Conservation (phyloP, 2,329 filamentous ascomycete species). For the Sporothrix pallida region DNA sequence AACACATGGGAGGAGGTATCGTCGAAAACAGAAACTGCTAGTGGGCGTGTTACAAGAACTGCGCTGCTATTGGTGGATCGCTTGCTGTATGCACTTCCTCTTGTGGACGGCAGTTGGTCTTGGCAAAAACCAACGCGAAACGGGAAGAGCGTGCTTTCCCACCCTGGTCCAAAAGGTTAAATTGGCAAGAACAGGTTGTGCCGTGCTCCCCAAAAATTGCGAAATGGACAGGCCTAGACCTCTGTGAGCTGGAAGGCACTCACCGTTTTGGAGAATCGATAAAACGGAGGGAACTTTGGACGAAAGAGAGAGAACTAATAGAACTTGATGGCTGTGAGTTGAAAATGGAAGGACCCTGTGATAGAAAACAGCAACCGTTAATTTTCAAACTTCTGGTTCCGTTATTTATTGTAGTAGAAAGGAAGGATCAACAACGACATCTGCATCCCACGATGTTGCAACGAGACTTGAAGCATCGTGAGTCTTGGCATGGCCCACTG, state of each 20-base stretch:
- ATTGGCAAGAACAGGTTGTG: background rate
- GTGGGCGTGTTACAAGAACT: slow-evolving; percentile 20
- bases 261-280: background rate
- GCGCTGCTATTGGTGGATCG: slow-evolving; percentile 2
- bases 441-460: background rate
- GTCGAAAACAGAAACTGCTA: background rate
- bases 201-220: background rate
- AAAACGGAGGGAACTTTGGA: background rate
- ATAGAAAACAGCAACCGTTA: too few relatives aligned
- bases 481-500: background rate
- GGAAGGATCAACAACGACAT: background rate
- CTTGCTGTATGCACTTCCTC: background rate
- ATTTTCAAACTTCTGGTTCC: too few relatives aligned
- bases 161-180: slow-evolving; percentile 4
- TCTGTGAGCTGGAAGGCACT: background rate
- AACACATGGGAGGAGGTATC: slow-evolving; percentile 10
- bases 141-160: slow-evolving; percentile 1
- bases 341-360: background rate
- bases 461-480: background rate
- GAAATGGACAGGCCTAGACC: slow-evolving; percentile 3
- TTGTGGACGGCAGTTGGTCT: slow-evolving; percentile 9
- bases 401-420: too few relatives aligned
- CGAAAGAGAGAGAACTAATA: background rate
- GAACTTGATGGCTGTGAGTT: background rate
- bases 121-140: slow-evolving; percentile 10